phyloP scores from a whole-genome alignment of 805 yeast species.

The Ogataea saltuana region DNA sequence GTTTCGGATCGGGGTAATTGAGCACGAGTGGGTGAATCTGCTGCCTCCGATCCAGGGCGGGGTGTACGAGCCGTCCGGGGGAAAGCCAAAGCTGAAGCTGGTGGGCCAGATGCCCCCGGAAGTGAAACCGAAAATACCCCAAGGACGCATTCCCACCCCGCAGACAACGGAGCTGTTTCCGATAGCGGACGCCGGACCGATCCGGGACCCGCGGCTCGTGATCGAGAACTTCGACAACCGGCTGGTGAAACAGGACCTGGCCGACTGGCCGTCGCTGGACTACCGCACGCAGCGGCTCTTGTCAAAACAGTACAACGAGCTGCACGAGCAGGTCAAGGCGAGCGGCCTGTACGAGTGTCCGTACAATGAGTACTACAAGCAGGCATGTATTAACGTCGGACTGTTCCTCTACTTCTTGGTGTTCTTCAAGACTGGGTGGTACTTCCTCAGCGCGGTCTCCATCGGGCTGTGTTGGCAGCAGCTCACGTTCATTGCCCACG shows the following conservation, averaged over 20 bases:
- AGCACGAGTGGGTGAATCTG: conserved; percentile 67
- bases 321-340: conserved; percentile 55
- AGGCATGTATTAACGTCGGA: conserved; percentile 57
- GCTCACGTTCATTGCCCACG: conserved; percentile 83
- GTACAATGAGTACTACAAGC: conserved; percentile 73
- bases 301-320: conserved; percentile 55
- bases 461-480: conserved; percentile 89
- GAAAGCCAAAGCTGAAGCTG: conserved; percentile 11
- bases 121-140: conserved; percentile 55
- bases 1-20: conserved; percentile 67
- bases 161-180: conserved; percentile 42
- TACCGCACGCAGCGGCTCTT: conserved; percentile 61
- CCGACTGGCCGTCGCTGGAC: conserved; percentile 63
- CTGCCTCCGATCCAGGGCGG: conserved; percentile 92
- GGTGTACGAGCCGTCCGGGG: conserved; percentile 36
- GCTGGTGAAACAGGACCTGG: conserved; percentile 56
- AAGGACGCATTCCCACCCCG: conserved; percentile 42
- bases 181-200: conserved; percentile 24
- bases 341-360: conserved; percentile 72
- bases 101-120: conserved; percentile 45
- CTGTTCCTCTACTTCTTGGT: conserved; percentile 52
- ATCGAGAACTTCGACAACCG: conserved; percentile 60
- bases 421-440: conserved; percentile 47
- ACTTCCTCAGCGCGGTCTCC: conserved; percentile 57
- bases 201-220: conserved; percentile 56